Percentiles rank a stretch among this genome's conserved stretches.
Evolutionary conservation across 176 grass and related monocot species (phyloP).

Genomic region (Chloris gayana): DNA sequence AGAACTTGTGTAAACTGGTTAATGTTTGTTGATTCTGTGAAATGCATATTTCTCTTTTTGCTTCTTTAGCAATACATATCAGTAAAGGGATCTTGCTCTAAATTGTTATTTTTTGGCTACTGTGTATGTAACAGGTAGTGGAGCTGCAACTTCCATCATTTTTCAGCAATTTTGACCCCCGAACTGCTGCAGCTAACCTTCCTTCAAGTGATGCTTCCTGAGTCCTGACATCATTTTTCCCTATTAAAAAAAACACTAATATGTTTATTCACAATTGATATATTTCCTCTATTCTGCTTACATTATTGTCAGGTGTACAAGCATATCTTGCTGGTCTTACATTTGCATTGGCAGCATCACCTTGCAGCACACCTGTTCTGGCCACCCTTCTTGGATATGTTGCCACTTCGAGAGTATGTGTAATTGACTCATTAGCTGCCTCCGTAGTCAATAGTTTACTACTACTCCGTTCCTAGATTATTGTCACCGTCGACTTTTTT

Average conservation of each 20-base stretch:
- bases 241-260: constrained; percentile 4
- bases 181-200: constrained; percentile 78
- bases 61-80: neutral
- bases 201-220: constrained; percentile 64
- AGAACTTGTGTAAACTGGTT: neutral
- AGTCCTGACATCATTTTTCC: constrained; percentile 27
- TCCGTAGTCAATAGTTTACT: neutral
- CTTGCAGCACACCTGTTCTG: constrained; percentile 97
- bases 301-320: constrained; percentile 78
- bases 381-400: constrained; percentile 95
- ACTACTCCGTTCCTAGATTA: too few relatives aligned
- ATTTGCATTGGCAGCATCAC: constrained; percentile 95
- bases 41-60: constrained; percentile 17
- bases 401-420: constrained; percentile 87
- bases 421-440: constrained; percentile 16
- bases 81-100: neutral
- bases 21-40: neutral
- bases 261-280: constrained; percentile 10
- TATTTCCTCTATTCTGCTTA: constrained; percentile 12
- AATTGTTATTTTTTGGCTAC: constrained; percentile 30
- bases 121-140: constrained; percentile 63
- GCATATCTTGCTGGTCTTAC: constrained; percentile 97
- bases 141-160: constrained; percentile 92
- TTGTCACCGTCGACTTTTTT: too few relatives aligned
- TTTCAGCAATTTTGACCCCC: constrained; percentile 93